Conservation (phyloP, 441 rosid genomes). For the Adansonia madagascariensis region DNA sequence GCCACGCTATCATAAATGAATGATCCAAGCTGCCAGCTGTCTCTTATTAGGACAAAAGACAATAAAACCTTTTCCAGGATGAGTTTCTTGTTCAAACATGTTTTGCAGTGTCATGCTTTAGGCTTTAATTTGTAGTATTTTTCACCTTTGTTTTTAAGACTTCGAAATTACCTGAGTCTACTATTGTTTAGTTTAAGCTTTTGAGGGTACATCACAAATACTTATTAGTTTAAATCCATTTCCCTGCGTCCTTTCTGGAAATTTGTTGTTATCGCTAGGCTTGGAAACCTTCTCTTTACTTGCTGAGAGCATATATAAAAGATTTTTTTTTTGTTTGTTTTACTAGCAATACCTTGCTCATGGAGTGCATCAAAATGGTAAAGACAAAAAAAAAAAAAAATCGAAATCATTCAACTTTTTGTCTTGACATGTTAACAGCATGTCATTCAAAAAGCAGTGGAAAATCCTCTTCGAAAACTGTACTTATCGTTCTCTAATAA, state of each 20-base stretch:
- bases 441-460: neutral
- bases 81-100: neutral
- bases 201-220: neutral
- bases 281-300: neutral
- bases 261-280: neutral
- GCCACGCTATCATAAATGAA: neutral
- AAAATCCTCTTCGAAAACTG: neutral
- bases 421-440: neutral
- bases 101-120: neutral
- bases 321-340: neutral
- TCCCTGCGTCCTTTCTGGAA: neutral
- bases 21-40: neutral
- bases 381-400: neutral
- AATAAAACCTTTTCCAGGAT: slow-evolving; percentile 1
- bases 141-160: slow-evolving; percentile 11
- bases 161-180: neutral
- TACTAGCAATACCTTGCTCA: neutral
- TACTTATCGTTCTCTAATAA: neutral
- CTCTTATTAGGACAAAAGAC: neutral
- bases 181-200: slow-evolving; percentile 4
- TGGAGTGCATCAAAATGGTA: neutral
- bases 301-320: neutral
- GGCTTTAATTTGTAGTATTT: neutral
- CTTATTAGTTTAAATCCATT: neutral
- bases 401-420: neutral